A percentile compares a stretch with the other conserved stretches of the same genome.
Evolutionary conservation across 139 green algal genomes (phyloP).

Genomic region (Deuterostichococcus epilithicus): DNA sequence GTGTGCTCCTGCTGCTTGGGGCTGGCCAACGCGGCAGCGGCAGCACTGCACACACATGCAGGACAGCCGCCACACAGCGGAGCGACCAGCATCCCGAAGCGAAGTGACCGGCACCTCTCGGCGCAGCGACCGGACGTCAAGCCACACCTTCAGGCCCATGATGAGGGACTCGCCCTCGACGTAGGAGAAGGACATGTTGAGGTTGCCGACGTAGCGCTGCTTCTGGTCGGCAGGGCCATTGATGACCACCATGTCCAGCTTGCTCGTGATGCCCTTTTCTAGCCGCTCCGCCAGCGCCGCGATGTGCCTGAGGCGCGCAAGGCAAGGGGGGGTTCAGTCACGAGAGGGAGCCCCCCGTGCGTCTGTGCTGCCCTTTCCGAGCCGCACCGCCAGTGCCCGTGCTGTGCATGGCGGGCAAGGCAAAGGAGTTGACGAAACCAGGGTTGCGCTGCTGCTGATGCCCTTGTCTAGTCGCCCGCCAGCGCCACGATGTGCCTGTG

Average conservation of each 20-base stretch:
- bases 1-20: too few species aligned
- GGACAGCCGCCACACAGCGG: neutral
- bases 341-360: constrained; percentile 5
- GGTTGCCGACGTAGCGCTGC: constrained; percentile 82
- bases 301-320: constrained; percentile 13
- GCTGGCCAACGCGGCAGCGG: neutral
- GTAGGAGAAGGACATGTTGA: constrained; percentile 97
- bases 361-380: neutral
- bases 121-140: neutral
- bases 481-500: too few species aligned
- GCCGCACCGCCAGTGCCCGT: neutral
- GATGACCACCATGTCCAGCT: constrained; percentile 72
- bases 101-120: neutral
- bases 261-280: constrained; percentile 70
- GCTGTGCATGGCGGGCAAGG: neutral
- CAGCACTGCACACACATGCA: neutral
- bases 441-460: too few species aligned
- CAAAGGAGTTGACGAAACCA: neutral
- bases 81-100: too few species aligned
- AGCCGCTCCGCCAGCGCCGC: constrained; percentile 80
- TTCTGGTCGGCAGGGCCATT: constrained; percentile 37
- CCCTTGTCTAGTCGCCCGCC: too few species aligned
- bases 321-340: neutral
- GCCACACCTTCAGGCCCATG: constrained; percentile 93
- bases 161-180: constrained; percentile 96